Evolutionary conservation across 2,329 filamentous ascomycete species (phyloP).

Genomic region (Aspergillus sp.): DNA sequence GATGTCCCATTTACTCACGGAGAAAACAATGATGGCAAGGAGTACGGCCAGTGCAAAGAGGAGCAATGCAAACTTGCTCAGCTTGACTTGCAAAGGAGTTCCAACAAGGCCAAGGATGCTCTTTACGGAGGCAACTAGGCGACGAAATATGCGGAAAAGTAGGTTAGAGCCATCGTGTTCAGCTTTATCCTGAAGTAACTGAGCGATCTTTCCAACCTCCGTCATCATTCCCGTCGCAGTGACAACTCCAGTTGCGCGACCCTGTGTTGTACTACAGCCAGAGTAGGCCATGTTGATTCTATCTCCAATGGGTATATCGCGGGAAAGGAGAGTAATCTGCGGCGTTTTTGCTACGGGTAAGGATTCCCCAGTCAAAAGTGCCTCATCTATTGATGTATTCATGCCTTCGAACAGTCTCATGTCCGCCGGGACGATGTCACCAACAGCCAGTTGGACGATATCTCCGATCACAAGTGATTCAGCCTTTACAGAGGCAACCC

Average conservation of each 20-base stretch:
- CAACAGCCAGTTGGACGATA: conserved; percentile 52
- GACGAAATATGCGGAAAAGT: conserved; percentile 33
- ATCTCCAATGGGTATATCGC: conserved; percentile 51
- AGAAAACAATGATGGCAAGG: conserved; percentile 63
- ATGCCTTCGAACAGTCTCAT: conserved; percentile 58
- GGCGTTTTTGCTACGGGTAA: conserved; percentile 58
- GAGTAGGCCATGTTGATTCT: conserved; percentile 62
- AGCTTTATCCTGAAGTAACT: conserved; percentile 55
- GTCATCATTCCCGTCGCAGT: conserved; percentile 62
- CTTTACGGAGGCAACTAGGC: conserved; percentile 48
- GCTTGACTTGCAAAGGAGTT: conserved; percentile 79
- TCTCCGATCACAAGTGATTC: conserved; percentile 62
- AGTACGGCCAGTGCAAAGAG: conserved; percentile 72
- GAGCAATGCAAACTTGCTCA: conserved; percentile 80
- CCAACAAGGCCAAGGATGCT: conserved; percentile 58
- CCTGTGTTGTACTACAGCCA: conserved; percentile 60
- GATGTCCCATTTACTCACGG: conserved; percentile 57
- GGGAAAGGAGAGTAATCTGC: conserved; percentile 25
- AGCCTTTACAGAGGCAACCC: conserved; percentile 52
- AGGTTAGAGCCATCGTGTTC: conserved; percentile 11
- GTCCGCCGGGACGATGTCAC: conserved; percentile 61
- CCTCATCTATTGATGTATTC: conserved; percentile 73
- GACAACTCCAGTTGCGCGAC: conserved; percentile 59
- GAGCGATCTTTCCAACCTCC: conserved; percentile 62
- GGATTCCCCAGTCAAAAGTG: conserved; percentile 62